These are phyloP conservation scores for Colletotrichum endophyticum DNA, from an alignment of 2,329 filamentous ascomycete species.

Conservation along the genomic window DNA sequence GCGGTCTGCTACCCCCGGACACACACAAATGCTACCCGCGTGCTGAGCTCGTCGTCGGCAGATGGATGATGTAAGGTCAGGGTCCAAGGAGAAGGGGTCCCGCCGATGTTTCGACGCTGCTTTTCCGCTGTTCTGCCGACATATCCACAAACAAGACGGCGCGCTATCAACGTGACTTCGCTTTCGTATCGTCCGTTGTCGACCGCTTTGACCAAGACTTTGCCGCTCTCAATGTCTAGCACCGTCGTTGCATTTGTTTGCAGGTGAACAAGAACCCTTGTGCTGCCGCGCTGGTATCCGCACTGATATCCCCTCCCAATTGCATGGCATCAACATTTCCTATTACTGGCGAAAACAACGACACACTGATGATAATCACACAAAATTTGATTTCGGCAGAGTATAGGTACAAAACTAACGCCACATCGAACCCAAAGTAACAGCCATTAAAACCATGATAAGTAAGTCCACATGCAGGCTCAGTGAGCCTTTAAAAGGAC, in stretches of 20 bases:
- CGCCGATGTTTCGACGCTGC: neutral
- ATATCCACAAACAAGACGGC: neutral
- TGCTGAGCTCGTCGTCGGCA: neutral
- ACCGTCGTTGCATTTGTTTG: neutral
- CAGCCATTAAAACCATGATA: neutral
- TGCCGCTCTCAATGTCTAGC: neutral
- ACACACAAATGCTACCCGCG: neutral
- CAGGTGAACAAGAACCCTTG: neutral
- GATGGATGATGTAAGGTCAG: neutral
- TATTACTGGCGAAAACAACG: neutral
- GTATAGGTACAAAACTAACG: neutral
- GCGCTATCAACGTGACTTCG: neutral
- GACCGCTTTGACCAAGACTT: neutral
- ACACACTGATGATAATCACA: neutral
- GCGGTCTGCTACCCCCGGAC: constrained; percentile 3
- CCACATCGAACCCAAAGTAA: neutral
- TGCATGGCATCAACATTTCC: neutral
- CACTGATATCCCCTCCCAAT: neutral
- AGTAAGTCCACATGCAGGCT: neutral
- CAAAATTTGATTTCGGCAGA: neutral
- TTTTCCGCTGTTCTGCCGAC: neutral
- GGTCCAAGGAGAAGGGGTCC: neutral
- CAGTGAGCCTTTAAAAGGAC: neutral
- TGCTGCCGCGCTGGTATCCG: neutral
- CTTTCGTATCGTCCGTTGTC: neutral